Evolutionary conservation across 208 protist species (phyloP).

Genomic region (Leptomonas pyrrhocoris): DNA sequence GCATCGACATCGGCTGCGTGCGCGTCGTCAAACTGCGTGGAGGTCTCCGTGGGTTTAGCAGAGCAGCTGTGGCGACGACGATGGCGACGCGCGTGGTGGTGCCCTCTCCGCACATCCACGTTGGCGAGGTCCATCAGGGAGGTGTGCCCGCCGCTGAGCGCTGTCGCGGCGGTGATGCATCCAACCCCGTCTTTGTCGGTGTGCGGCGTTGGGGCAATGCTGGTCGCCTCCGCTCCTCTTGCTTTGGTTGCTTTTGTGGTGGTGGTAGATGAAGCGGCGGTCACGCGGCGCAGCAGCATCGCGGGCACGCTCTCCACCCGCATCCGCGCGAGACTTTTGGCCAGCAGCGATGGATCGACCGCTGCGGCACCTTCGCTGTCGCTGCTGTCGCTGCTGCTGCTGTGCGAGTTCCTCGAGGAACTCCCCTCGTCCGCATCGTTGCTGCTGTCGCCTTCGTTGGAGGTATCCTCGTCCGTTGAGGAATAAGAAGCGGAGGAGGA

Average conservation of each 20-base stretch:
- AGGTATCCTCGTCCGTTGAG: background rate
- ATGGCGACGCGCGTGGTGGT: background rate
- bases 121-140: conserved; percentile 10
- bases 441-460: background rate
- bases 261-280: background rate
- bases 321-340: conserved; percentile 13
- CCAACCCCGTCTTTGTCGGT: background rate
- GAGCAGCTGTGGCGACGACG: background rate
- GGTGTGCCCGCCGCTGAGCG: background rate
- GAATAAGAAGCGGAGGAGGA: background rate
- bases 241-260: background rate
- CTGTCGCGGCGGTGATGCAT: no score
- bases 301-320: conserved; percentile 25
- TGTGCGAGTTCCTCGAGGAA: background rate
- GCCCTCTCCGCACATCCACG: background rate
- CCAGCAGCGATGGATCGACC: conserved; percentile 8
- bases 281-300: conserved; percentile 12
- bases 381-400: conserved; percentile 4
- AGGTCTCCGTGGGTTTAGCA: background rate
- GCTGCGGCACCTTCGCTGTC: background rate
- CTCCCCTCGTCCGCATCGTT: background rate
- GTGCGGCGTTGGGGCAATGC: background rate
- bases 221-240: background rate
- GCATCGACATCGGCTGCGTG: background rate
- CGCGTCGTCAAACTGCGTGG: no score